Evolutionary conservation across 169 alveolate species (phyloP).

Genomic region (Fabrea salina): DNA sequence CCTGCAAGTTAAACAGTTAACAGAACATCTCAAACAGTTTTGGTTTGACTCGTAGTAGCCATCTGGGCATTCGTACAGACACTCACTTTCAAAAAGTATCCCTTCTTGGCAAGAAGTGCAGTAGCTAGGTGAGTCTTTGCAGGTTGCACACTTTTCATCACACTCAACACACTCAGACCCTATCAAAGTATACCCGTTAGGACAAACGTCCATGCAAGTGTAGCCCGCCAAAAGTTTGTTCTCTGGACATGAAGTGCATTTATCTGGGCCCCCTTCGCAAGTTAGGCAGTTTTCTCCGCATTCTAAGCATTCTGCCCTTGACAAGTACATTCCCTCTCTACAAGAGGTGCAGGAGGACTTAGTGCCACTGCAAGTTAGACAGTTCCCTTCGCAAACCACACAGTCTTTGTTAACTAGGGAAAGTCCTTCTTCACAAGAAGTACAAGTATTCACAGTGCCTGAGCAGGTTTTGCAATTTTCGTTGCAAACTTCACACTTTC

Average conservation of each 20-base stretch:
- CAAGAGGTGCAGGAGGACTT: background rate
- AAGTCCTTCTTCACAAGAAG: background rate
- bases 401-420: background rate
- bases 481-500: background rate
- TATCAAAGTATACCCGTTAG: background rate
- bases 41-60: background rate
- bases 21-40: background rate
- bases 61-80: background rate
- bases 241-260: background rate
- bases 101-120: slow-evolving; percentile 17
- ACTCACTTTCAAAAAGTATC: background rate
- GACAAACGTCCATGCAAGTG: background rate
- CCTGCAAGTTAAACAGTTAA: background rate
- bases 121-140: background rate
- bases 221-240: background rate
- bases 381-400: background rate
- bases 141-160: background rate
- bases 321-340: slow-evolving; percentile 1
- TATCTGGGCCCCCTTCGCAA: background rate
- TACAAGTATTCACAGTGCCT: background rate
- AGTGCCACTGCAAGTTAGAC: slow-evolving; percentile 29
- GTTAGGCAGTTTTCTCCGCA: slow-evolving; percentile 24
- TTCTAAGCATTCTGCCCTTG: background rate
- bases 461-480: slow-evolving; percentile 20
- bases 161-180: background rate